These are phyloP conservation scores for Calonectria hongkongensis DNA, from an alignment of 2,329 filamentous ascomycete genomes.

Conservation along the genomic window DNA sequence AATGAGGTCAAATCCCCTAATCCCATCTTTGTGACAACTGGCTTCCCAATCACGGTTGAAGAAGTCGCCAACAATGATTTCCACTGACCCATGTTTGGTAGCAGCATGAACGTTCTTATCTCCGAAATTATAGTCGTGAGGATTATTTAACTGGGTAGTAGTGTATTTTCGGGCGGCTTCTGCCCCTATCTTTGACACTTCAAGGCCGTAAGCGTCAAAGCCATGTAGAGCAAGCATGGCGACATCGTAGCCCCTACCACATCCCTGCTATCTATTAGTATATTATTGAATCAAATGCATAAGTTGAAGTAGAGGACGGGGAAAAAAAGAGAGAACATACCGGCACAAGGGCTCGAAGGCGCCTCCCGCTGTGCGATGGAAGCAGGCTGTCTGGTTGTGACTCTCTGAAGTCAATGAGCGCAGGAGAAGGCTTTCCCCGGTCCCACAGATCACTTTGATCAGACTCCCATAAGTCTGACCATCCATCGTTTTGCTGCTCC, in stretches of 20 bases:
- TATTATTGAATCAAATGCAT: too few relatives aligned
- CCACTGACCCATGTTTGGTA: not conserved
- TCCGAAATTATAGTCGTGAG: not conserved
- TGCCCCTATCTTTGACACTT: not conserved
- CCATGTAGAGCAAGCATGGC: slow-evolving; percentile 2
- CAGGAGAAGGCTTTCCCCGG: slow-evolving; percentile 4
- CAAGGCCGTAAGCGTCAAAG: slow-evolving; percentile 9
- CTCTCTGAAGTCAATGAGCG: slow-evolving; percentile 6
- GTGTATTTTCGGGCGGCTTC: not conserved
- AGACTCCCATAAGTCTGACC: not conserved
- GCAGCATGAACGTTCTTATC: not conserved
- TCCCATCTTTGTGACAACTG: not conserved
- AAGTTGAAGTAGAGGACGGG: not conserved
- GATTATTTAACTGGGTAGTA: not conserved
- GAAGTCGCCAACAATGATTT: slow-evolving; percentile 3
- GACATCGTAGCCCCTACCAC: slow-evolving; percentile 4
- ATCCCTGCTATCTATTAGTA: not conserved
- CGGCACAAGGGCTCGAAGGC: not conserved
- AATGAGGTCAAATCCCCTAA: not conserved
- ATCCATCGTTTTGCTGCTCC: not conserved
- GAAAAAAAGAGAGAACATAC: not conserved
- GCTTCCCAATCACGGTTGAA: not conserved
- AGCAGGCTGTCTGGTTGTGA: not conserved
- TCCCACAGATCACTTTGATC: slow-evolving; percentile 15
- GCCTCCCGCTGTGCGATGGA: not conserved